Percentiles rank a stretch among this genome's conserved stretches.
Conservation (phyloP, 192 early-diverging fungal species). For the Entomortierella chlamydospora region DNA sequence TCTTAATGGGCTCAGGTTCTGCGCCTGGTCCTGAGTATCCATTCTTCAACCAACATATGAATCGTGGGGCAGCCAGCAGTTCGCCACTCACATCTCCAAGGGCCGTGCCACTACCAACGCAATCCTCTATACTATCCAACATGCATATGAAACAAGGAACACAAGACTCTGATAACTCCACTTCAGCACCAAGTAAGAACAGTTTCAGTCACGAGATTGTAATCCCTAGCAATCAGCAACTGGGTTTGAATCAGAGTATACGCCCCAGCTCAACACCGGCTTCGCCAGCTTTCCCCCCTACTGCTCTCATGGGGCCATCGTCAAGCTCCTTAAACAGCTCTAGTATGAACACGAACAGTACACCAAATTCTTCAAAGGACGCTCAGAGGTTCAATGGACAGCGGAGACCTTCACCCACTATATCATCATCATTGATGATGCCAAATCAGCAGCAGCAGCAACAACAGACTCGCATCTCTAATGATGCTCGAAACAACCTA, state of each 20-base stretch:
- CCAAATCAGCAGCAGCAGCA: constrained; percentile 4
- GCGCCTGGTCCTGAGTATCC: constrained; percentile 26
- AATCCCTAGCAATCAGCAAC: constrained; percentile 21
- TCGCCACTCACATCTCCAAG: constrained; percentile 39
- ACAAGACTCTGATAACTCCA: constrained; percentile 25
- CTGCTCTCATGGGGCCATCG: constrained; percentile 10
- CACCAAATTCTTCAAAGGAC: constrained; percentile 4
- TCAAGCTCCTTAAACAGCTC: constrained; percentile 1
- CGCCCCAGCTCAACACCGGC: constrained; percentile 38
- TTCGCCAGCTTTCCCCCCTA: constrained; percentile 40
- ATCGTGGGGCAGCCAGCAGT: constrained; percentile 12
- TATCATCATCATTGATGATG: constrained; percentile 3
- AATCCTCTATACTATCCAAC: constrained; percentile 26
- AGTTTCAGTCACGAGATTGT: constrained; percentile 37
- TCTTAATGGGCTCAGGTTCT: constrained; percentile 30
- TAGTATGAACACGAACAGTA: not conserved
- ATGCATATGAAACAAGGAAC: constrained; percentile 30
- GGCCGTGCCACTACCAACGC: constrained; percentile 22
- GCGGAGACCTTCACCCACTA: constrained; percentile 35
- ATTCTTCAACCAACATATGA: constrained; percentile 20
- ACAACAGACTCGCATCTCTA: constrained; percentile 1
- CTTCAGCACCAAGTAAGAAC: constrained; percentile 3
- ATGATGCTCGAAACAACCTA: constrained; percentile 20
- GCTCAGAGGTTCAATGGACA: constrained; percentile 8
- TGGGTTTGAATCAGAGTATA: not conserved